These are phyloP conservation scores for Emmonsiellopsis sp. DNA, from an alignment of 2,329 filamentous ascomycete genomes.

Conservation along the genomic window DNA sequence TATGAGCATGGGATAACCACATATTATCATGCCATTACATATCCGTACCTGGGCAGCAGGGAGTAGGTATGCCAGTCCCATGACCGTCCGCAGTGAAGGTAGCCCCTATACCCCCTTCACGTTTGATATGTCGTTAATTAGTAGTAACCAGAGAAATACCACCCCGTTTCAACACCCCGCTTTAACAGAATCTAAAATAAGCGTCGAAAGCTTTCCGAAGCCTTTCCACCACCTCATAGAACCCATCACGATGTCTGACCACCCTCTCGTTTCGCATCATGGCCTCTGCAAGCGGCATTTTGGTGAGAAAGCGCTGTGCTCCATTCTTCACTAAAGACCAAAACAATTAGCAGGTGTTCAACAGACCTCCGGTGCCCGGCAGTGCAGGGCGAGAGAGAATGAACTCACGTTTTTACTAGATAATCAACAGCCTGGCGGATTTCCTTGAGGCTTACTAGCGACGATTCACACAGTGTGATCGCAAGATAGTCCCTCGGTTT, in stretches of 20 bases:
- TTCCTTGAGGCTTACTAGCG: neutral
- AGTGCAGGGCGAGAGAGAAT: neutral
- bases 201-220: too few relatives aligned
- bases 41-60: too few relatives aligned
- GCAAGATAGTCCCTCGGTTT: slow-evolving; percentile 5
- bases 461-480: neutral
- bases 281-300: neutral
- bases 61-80: too few relatives aligned
- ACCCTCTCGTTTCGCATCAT: slow-evolving; percentile 2
- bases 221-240: neutral
- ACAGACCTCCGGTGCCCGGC: too few relatives aligned
- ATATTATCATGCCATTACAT: too few relatives aligned
- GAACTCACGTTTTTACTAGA: neutral
- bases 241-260: neutral
- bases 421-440: neutral
- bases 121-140: too few relatives aligned
- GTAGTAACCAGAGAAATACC: too few relatives aligned
- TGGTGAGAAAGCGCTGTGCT: neutral
- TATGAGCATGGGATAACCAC: too few relatives aligned
- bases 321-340: neutral
- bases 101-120: too few relatives aligned
- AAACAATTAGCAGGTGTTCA: neutral
- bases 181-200: too few relatives aligned
- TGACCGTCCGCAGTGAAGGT: too few relatives aligned
- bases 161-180: too few relatives aligned